Conservation (phyloP, 352 stramenopile genomes). For the Peronospora farinosa region DNA sequence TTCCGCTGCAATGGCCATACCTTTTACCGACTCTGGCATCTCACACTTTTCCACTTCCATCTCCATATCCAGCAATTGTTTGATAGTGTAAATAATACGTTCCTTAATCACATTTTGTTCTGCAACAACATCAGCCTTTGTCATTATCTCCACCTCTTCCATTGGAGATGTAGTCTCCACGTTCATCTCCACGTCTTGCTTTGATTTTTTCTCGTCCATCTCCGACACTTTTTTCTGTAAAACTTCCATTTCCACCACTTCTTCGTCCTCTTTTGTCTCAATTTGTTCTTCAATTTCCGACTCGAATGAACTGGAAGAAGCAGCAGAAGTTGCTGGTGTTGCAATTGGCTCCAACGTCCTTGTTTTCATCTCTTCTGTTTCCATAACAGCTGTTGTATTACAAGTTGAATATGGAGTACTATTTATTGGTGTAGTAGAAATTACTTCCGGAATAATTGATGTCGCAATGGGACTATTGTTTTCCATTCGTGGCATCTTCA, state of each 20-base stretch:
- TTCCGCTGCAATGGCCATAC: conserved; percentile 38
- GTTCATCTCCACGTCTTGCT: conserved; percentile 19
- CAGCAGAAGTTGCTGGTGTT: conserved; percentile 25
- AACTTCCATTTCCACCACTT: conserved; percentile 1
- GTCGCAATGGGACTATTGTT: conserved; percentile 12
- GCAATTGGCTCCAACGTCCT: conserved; percentile 11
- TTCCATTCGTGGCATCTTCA: conserved; percentile 22
- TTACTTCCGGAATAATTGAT: not conserved
- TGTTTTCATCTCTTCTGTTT: conserved; percentile 7
- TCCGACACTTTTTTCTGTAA: conserved; percentile 10
- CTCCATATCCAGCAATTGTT: conserved; percentile 67
- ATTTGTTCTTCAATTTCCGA: conserved; percentile 28
- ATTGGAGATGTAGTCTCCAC: conserved; percentile 6
- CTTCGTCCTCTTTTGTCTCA: conserved; percentile 9
- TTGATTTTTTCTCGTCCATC: conserved; percentile 22
- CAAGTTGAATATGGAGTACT: conserved; percentile 4
- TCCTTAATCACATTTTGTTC: conserved; percentile 40
- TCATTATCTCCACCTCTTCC: conserved; percentile 11
- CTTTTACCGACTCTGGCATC: conserved; percentile 49
- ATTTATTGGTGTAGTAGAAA: not conserved
- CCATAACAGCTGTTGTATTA: not conserved
- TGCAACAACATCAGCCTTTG: conserved; percentile 27
- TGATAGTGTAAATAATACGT: conserved; percentile 74
- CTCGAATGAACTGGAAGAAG: conserved; percentile 32
- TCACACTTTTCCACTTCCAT: conserved; percentile 39